Base-by-base conservation (phyloP, 2,329 filamentous ascomycete genomes). In the Fusarium irregulare region DNA sequence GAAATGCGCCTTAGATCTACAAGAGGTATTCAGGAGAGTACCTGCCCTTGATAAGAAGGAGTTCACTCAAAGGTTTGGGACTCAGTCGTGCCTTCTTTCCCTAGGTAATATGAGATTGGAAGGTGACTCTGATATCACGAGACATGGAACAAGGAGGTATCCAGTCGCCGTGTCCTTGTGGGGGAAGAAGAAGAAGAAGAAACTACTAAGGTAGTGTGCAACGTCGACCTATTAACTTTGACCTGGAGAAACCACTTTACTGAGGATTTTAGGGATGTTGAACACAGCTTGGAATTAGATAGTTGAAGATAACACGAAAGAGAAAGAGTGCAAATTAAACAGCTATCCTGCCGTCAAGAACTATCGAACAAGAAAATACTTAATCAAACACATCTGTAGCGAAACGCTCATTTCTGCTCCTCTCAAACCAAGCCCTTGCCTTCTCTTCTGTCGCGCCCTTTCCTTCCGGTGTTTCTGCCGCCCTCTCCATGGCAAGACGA, bases 341-440 rank as follows among this genome's bases (percentile, higher is more conserved):
- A 37, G 34, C 34, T 37, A 37, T 37, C 18, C 34, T 37, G 34
- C 34, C 18, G 34, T 37, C 34, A 37, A n/a, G 18, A 10, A 7
- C 34, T 37, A 37, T n/a, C 10, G 10, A 37, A 37, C 6, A 37
- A 34, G 32, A 34, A 37, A 37, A 37, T 4, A 11, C 41, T 16
- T 78, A 87, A 68, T 87, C 85, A 80, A 90, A 90, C 16, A 90
- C 87, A 79, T 90, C 88, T 5, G 84, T 87, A 18, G 86, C 85
- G 70, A 86, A 90, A 27, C 88, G 79, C 77, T 86, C 84, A 59
- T 89, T 88, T 62, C 83, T 76, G 54, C 84, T 71, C 30, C 78
- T 79, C 34, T 86, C 83, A 72, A 86, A 86, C 84, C 83, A 87
- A 60, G 77, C 78, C 56, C 77, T 75, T 1, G 81, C 81, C 58